Base-by-base conservation (phyloP, 495 filamentous ascomycete species). In the Xylaria curta region DNA sequence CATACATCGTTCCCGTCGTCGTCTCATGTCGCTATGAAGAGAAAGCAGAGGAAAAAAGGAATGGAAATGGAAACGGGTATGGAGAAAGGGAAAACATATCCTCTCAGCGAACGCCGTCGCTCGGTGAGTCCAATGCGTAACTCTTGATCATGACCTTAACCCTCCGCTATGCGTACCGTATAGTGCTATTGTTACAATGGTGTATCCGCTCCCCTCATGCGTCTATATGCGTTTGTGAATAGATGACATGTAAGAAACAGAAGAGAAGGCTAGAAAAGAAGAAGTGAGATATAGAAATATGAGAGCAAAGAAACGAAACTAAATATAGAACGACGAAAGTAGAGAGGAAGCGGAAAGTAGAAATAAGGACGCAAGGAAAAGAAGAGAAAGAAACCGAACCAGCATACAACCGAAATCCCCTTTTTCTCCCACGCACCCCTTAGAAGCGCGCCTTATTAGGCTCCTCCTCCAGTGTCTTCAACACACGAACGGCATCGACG, bases 391-490 rank as follows among this genome's bases (percentile, higher is more conserved):
- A 63, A 67, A 38, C 36, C 36, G 36, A 63, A 73, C 40, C 38
- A 78, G 68, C 73, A 72, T n/a, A 64, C 9, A 65, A 49, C 38
- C 9, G 36, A 56, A 72, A 51, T 40, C 33, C 46, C 49, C 33
- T 66, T 10, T 31, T 60, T 60, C 24, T 12, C 31, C 21, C 56
- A 12, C 38, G 4, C 13, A 5, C 9, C 28, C 19, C 28, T 79
- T 53, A 84, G 72, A 86, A 84, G 77, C 82, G 81, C 44, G 76
- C 81, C 73, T 73, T 68, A 63, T 75, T 74, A 1, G 42, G 73
- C 0, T 79, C 80, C 63, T 83, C 83, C 69, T 85, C 84, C 51
- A 86, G 73, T 60, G 78, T 83, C 72, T 76, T 80, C 69, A 87
- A 64, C 60, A 85, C 82, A 24, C 79, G 73, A 21, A 84, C 75